Base-by-base conservation (phyloP, 306 rosid genomes). In the Medicago arabica region DNA sequence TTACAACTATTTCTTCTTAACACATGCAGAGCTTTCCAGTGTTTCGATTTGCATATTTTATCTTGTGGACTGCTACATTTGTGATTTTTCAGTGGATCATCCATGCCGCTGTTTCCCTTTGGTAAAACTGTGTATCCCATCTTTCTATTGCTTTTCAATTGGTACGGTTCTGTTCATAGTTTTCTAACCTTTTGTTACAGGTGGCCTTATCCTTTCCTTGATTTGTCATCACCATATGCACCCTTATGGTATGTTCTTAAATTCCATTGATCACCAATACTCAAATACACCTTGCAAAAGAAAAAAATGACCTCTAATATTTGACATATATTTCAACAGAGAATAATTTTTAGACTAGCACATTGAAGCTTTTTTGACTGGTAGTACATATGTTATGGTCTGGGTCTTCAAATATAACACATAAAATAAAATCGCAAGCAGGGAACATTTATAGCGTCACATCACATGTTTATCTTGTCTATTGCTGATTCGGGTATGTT, bases 201-300 rank as follows among this genome's bases (percentile, higher is more conserved):
- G 98, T 95, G 99, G 99, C 99, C 99, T 14, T 95, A 95, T 75
- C 89, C 96, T 51, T 92, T 95, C 85, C 96, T 92, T 58, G 97
- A 92, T 55, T 66, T 95, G 82, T 80, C 98, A 80, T 85, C 91
- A 70, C 80, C 86, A 3, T 88, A 72, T 71, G 92, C 98, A n/a
- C 98, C 99, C 64, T 64, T 92, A 69, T 92, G 97, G 97, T 95
- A 89, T 47, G 92, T 66, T 55, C 18, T 38, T 53, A 44, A 66
- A 36, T 47, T 82, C 74, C 17, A 21, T 66, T 47, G 43, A 16
- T 53, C 44, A 59, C 49, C 39, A 58, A 58, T 54, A 54, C 28
- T 54, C 25, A 54, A 17, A 53, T 58, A 12, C 64, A 58, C 38
- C 34, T 21, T 21, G 12, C 18, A 54, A 43, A 69, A 73, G 11